Percentiles rank a stretch among this genome's conserved stretches.
phyloP scores from a whole-genome alignment of 352 stramenopile species.

The Globisporangium nunn region DNA sequence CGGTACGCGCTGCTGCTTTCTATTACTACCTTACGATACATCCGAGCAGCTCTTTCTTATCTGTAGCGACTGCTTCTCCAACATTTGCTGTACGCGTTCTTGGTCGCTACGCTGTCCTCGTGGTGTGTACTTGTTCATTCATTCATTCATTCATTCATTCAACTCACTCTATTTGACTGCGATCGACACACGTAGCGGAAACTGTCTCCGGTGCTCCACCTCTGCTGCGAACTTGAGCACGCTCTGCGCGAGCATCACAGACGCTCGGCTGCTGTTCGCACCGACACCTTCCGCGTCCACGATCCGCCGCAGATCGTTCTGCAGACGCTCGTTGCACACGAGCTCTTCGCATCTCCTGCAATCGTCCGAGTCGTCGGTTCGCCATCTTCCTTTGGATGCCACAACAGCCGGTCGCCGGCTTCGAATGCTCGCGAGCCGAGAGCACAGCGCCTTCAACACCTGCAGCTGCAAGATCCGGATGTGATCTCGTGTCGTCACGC shows the following conservation, averaged over 20 bases:
- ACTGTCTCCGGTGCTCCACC: not conserved
- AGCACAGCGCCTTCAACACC: constrained; percentile 39
- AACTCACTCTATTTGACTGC: not conserved
- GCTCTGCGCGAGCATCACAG: constrained; percentile 31
- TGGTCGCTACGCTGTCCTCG: not conserved
- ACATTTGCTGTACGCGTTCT: no score
- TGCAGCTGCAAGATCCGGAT: constrained; percentile 46
- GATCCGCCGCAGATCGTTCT: constrained; percentile 32
- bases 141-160: not conserved
- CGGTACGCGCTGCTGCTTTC: not conserved
- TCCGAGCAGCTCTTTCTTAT: not conserved
- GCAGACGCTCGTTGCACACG: constrained; percentile 43
- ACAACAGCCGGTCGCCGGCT: constrained; percentile 3
- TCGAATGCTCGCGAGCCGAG: constrained; percentile 17
- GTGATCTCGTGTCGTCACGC: constrained; percentile 18
- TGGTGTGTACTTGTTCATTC: not conserved
- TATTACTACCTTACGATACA: not conserved
- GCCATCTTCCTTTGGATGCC: not conserved
- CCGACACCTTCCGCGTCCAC: constrained; percentile 13
- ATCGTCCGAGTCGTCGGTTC: constrained; percentile 3
- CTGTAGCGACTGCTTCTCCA: no score
- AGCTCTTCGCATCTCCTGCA: constrained; percentile 26
- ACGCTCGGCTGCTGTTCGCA: constrained; percentile 19
- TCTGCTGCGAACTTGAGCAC: constrained; percentile 26
- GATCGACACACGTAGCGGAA: not conserved